phyloP scores from a whole-genome alignment of 805 yeast species.

The Metschnikowia santaceciliae region DNA sequence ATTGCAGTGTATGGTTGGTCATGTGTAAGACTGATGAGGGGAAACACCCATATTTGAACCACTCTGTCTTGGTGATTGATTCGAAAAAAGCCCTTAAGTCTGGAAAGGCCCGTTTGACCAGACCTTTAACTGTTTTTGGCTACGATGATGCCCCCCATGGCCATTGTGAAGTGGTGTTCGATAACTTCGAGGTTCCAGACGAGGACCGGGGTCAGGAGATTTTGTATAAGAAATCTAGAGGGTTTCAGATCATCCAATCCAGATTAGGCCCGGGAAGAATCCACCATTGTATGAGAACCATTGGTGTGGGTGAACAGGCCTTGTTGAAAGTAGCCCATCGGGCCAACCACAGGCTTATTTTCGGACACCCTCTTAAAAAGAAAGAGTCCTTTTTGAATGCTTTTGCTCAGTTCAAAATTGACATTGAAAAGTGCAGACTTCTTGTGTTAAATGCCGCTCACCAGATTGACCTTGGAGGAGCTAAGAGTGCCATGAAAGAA shows the following conservation, averaged over 20 bases:
- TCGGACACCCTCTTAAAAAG: constrained; percentile 46
- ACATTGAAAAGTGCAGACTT: constrained; percentile 50
- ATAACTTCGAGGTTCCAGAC: constrained; percentile 43
- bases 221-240: constrained; percentile 47
- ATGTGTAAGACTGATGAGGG: constrained; percentile 46
- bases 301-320: constrained; percentile 60
- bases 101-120: constrained; percentile 44
- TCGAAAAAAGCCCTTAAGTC: constrained; percentile 45
- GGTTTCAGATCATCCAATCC: constrained; percentile 61
- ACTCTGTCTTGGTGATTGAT: constrained; percentile 54
- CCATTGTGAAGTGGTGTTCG: constrained; percentile 57
- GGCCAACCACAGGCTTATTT: constrained; percentile 50
- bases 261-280: constrained; percentile 68
- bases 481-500: constrained; percentile 52
- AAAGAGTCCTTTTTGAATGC: constrained; percentile 49
- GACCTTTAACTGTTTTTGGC: constrained; percentile 55
- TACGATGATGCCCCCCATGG: constrained; percentile 71
- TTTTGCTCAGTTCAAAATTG: constrained; percentile 51
- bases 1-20: constrained; percentile 50
- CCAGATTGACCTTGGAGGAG: constrained; percentile 49
- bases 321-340: constrained; percentile 45
- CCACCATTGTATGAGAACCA: constrained; percentile 64
- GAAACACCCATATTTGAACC: constrained; percentile 43
- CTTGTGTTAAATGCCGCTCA: constrained; percentile 59
- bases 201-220: constrained; percentile 41